Evolutionary conservation across 768 basidiomycete genomes (phyloP).

Genomic region (Roridomyces roridus): DNA sequence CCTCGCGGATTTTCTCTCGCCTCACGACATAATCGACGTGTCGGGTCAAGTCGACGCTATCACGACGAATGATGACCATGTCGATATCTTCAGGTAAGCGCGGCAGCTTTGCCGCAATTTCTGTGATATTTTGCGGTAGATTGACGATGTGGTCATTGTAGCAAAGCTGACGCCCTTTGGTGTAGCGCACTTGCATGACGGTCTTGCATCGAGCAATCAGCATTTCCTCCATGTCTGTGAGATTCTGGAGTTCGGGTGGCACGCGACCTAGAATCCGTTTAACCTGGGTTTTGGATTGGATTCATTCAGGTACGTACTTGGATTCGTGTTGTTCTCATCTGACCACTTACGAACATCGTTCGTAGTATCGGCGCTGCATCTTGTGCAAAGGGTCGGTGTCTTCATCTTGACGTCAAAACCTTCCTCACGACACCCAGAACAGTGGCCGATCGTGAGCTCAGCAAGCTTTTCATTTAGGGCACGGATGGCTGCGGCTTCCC

Average conservation of each 20-base stretch:
- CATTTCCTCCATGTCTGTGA: conserved; percentile 19
- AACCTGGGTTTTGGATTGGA: not conserved
- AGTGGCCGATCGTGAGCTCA: not conserved
- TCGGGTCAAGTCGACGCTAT: not conserved
- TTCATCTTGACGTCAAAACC: conserved; percentile 8
- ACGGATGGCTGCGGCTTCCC: not conserved
- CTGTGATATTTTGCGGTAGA: conserved; percentile 9
- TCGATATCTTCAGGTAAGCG: conserved; percentile 16
- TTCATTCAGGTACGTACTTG: not conserved
- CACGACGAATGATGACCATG: conserved; percentile 17
- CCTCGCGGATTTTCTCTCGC: not conserved
- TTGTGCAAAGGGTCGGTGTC: not conserved
- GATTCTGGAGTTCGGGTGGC: conserved; percentile 3
- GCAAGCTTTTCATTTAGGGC: not conserved
- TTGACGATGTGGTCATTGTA: conserved; percentile 22
- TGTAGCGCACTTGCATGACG: conserved; percentile 22
- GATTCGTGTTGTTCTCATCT: conserved; percentile 6
- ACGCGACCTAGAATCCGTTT: not conserved
- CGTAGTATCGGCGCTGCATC: not conserved
- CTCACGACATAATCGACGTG: conserved; percentile 1
- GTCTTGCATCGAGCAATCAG: conserved; percentile 15
- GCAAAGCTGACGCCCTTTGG: conserved; percentile 16
- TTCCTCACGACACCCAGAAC: conserved; percentile 4
- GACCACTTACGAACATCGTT: not conserved
- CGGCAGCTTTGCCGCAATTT: conserved; percentile 9